phyloP scores from a whole-genome alignment of 2,329 filamentous ascomycete species.

The Sarocladium brachiariae region DNA sequence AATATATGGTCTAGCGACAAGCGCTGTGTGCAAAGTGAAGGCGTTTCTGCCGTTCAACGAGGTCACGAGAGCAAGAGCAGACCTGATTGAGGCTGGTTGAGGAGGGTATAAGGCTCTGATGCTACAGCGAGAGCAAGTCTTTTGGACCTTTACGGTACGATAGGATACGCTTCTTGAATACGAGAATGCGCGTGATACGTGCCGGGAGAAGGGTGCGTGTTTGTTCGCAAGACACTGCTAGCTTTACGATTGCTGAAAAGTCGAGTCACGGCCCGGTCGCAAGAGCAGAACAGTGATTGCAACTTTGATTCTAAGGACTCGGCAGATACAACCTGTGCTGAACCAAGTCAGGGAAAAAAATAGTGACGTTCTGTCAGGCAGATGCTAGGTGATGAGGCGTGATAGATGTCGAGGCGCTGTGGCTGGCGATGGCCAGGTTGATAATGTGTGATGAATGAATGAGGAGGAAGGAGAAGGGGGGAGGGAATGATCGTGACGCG shows the following conservation, averaged over 20 bases:
- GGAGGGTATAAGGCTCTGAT: not conserved
- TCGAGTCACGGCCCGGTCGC: conserved; percentile 8
- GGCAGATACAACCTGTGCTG: not conserved
- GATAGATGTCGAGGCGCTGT: not conserved
- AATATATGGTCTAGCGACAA: not conserved
- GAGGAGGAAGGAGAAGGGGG: not conserved
- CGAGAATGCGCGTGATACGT: conserved; percentile 7
- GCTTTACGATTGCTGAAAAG: conserved; percentile 4
- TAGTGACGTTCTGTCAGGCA: not conserved
- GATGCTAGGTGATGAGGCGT: not conserved
- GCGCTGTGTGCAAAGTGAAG: not conserved
- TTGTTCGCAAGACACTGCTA: not conserved
- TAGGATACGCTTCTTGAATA: conserved; percentile 5
- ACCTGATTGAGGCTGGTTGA: not conserved
- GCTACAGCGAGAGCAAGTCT: not conserved
- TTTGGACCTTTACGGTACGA: conserved; percentile 7
- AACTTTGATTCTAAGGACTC: conserved; percentile 1
- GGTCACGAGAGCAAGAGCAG: conserved; percentile 6
- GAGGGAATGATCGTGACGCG: not conserved
- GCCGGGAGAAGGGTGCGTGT: not conserved
- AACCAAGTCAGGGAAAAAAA: not conserved
- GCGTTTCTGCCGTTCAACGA: not conserved
- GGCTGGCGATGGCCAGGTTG: not conserved
- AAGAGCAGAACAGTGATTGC: not conserved
- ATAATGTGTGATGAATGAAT: not conserved